Evolutionary conservation across 106 monocot genomes (phyloP).

Genomic region (Vanilla planifolia): DNA sequence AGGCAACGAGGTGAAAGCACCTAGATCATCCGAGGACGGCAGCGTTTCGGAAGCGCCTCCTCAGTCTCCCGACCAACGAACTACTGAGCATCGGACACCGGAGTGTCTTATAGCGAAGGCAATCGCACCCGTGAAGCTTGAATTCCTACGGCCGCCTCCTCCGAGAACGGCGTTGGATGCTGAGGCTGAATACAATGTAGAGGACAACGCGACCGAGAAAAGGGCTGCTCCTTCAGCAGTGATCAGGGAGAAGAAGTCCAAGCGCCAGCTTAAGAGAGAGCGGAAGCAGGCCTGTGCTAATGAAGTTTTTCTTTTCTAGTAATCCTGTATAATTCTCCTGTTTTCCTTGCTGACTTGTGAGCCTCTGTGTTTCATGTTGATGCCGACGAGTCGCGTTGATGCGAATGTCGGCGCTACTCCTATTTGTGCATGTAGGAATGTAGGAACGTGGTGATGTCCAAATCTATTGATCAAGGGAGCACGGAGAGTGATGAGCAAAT

Average conservation of each 20-base stretch:
- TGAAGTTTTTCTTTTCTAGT: conserved; percentile 1
- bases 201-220: conserved; percentile 15
- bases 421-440: no score
- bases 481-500: no score
- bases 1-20: no score
- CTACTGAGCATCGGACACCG: conserved; percentile 21
- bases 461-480: no score
- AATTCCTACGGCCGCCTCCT: conserved; percentile 65
- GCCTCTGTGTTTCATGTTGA: not conserved
- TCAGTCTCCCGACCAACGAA: not conserved
- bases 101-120: conserved; percentile 74
- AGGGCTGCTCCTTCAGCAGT: conserved; percentile 8
- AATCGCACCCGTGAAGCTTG: conserved; percentile 81
- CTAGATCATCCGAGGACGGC: no score
- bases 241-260: conserved; percentile 79
- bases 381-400: no score
- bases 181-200: not conserved
- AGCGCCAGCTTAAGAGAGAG: conserved; percentile 81
- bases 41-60: not conserved
- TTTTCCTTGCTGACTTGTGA: not conserved
- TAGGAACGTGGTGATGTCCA: no score
- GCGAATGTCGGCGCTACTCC: no score
- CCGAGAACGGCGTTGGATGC: conserved; percentile 12
- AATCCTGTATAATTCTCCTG: not conserved
- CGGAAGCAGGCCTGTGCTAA: conserved; percentile 46